Evolutionary conservation across 148 eudicot species (phyloP).

Genomic region (Silene uniflora): DNA sequence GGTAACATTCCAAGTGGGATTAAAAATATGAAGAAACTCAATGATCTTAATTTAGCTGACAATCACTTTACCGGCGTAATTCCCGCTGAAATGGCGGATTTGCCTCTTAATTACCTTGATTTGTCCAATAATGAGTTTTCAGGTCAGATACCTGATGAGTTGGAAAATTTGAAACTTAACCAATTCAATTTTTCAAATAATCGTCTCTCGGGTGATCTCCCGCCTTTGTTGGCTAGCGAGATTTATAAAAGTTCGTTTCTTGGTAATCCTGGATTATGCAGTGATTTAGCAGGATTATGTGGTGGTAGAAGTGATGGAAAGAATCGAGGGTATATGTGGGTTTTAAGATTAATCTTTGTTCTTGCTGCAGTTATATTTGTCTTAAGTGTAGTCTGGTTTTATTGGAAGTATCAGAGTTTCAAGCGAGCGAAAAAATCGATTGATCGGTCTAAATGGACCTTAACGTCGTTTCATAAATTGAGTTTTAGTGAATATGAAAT

Average conservation of each 20-base stretch:
- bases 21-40: slow-evolving; percentile 48
- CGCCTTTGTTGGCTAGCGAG: slow-evolving; percentile 49
- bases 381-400: slow-evolving; percentile 61
- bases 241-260: slow-evolving; percentile 56
- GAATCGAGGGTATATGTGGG: slow-evolving; percentile 50
- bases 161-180: slow-evolving; percentile 73
- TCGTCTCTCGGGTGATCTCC: slow-evolving; percentile 57
- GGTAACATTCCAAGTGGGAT: slow-evolving; percentile 61
- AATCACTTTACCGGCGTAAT: slow-evolving; percentile 58
- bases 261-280: slow-evolving; percentile 67
- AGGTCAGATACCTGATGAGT: slow-evolving; percentile 53
- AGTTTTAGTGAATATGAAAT: slow-evolving; percentile 82
- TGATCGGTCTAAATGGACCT: slow-evolving; percentile 76
- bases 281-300: slow-evolving; percentile 29
- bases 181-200: slow-evolving; percentile 72
- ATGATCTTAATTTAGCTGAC: slow-evolving; percentile 59
- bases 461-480: slow-evolving; percentile 81
- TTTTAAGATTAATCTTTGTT: slow-evolving; percentile 48
- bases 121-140: slow-evolving; percentile 63
- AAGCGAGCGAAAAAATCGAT: slow-evolving; percentile 35
- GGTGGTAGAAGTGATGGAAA: slow-evolving; percentile 29
- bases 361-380: slow-evolving; percentile 55
- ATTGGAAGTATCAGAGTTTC: slow-evolving; percentile 45
- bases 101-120: slow-evolving; percentile 76
- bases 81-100: slow-evolving; percentile 59